Conservation (phyloP, 768 basidiomycete species). For the Galerina marginata region DNA sequence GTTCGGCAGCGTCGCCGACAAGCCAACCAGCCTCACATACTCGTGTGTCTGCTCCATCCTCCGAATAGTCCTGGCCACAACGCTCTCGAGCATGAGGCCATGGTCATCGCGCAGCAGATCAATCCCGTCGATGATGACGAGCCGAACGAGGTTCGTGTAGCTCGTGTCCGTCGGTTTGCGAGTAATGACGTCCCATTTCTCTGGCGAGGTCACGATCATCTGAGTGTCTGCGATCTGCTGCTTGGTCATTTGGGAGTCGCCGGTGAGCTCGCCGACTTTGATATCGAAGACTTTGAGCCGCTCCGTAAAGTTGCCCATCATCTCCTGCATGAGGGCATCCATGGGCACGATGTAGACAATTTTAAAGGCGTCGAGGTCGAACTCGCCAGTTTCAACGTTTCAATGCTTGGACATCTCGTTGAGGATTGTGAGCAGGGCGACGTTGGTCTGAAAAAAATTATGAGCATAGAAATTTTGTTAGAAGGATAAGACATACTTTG, state of each 20-base stretch:
- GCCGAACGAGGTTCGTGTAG: constrained; percentile 94
- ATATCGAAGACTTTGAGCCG: constrained; percentile 75
- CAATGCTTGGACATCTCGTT: constrained; percentile 89
- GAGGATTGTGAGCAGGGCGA: constrained; percentile 94
- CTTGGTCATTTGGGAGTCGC: constrained; percentile 98
- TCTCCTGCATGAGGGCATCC: constrained; percentile 99
- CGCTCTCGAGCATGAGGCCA: constrained; percentile 93
- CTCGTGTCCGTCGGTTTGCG: constrained; percentile 96
- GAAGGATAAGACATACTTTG: constrained; percentile 67
- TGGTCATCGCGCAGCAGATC: constrained; percentile 97
- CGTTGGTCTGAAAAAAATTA: constrained; percentile 81
- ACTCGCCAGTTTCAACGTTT: constrained; percentile 77
- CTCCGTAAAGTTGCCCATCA: constrained; percentile 91
- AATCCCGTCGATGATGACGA: constrained; percentile 98
- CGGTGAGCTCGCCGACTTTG: constrained; percentile 93
- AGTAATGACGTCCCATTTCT: constrained; percentile 99
- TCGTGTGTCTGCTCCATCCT: constrained; percentile 94
- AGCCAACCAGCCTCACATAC: constrained; percentile 91
- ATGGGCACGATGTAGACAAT: constrained; percentile 98
- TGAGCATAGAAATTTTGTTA: background rate
- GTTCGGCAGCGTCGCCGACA: constrained; percentile 98
- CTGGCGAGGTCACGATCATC: constrained; percentile 97
- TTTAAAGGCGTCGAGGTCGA: constrained; percentile 92
- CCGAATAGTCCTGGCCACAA: constrained; percentile 88
- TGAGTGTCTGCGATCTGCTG: constrained; percentile 96